Base-by-base conservation (phyloP, 2,329 filamentous ascomycete species). In the Alternaria alternata region DNA sequence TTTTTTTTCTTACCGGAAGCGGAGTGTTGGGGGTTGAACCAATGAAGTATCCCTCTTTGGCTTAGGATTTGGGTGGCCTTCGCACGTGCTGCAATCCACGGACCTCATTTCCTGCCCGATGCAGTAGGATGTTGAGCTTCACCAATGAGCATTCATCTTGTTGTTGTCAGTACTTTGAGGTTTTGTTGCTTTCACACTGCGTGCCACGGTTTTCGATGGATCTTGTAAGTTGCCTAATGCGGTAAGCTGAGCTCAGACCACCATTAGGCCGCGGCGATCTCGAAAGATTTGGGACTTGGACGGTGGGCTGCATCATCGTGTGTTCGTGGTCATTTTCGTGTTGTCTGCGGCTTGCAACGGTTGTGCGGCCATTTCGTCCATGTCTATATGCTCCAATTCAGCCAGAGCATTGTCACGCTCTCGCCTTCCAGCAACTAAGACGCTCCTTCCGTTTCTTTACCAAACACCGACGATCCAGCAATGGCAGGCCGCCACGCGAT, bases 401-500 rank as follows among this genome's bases (percentile, higher is more conserved):
- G 32, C 72, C 66, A 75, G 70, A 74, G 70, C 67, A 69, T 69
- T 68, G 51, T 73, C 64, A 68, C 78, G 68, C 65, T 75, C 60
- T 62, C 73, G 57, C 55, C 61, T 54, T 61, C 61, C 51, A 81
- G 53, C 61, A 14, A 46, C 68, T 7, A 74, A 68, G 59, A 84
- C 86, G 7, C 76, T 88, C 14, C 78, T 88, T 5, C 88, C 89
- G 0, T 93, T 93, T 58, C 82, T 93, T 7, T 93, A 92, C 72
- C 89, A 91, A 65, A 93, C 91, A 5, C 81, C 85, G 60, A 92
- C 90, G 0, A 83, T 90, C 32, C 78, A 81, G 59, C 77, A 79
- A 65, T 72, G 79, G 59, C 66, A 65, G 32, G 54, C 63, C 51
- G 46, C 55, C 39, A 61, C 62, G 43, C 66, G 63, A 46, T 59